Conservation (phyloP, 1,139 yeast genomes). For the Kodamaea plutei region DNA sequence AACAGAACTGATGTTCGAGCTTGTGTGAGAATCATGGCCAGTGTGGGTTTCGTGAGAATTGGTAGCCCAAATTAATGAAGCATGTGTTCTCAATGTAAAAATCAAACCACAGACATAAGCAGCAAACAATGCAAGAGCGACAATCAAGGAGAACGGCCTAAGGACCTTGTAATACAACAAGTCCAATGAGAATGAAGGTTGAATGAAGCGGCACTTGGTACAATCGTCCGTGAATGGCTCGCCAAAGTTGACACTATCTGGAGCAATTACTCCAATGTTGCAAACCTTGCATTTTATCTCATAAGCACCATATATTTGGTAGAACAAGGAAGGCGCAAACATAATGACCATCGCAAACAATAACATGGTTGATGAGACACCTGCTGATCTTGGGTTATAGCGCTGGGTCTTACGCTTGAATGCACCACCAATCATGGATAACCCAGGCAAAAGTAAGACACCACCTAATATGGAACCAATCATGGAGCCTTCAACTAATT, state of each 20-base stretch:
- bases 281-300: slow-evolving; percentile 58
- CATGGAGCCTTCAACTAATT: slow-evolving; percentile 94
- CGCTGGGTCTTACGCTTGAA: slow-evolving; percentile 86
- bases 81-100: slow-evolving; percentile 94
- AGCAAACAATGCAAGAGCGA: slow-evolving; percentile 74
- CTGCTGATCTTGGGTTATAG: slow-evolving; percentile 94
- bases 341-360: slow-evolving; percentile 86
- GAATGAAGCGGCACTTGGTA: slow-evolving; percentile 72
- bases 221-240: slow-evolving; percentile 37
- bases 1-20: too few species aligned
- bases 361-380: slow-evolving; percentile 94
- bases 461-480: slow-evolving; percentile 94
- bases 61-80: slow-evolving; percentile 91
- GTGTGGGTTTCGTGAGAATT: slow-evolving; percentile 32
- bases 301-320: slow-evolving; percentile 87
- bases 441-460: slow-evolving; percentile 83
- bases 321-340: slow-evolving; percentile 89
- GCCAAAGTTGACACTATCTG: neutral
- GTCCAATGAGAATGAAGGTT: slow-evolving; percentile 66
- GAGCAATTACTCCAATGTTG: neutral
- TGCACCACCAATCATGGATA: slow-evolving; percentile 98
- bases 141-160: slow-evolving; percentile 76
- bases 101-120: slow-evolving; percentile 89
- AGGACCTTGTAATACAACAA: slow-evolving; percentile 62
- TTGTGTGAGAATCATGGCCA: neutral